Evolutionary conservation across 305 asterid genomes (phyloP).

Genomic region (Lippia alba): DNA sequence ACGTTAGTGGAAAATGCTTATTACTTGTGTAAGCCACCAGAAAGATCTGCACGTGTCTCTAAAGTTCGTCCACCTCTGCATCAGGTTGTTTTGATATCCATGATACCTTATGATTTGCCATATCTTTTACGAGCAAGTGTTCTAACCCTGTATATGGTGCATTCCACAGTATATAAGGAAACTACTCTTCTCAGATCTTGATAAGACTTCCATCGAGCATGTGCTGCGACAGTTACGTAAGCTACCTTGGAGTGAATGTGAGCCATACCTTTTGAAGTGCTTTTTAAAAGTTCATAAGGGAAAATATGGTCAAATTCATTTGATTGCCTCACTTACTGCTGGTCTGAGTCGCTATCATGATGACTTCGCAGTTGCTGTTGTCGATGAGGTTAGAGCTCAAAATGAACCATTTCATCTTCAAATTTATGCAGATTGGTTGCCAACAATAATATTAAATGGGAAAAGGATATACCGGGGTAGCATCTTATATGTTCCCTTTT

Average conservation of each 20-base stretch:
- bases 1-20: conserved; percentile 98
- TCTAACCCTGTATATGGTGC: conserved; percentile 38
- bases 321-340: conserved; percentile 97
- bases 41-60: conserved; percentile 97
- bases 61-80: conserved; percentile 96
- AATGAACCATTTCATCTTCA: conserved; percentile 26
- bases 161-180: conserved; percentile 86
- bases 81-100: conserved; percentile 63
- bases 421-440: conserved; percentile 14
- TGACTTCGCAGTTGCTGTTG: conserved; percentile 90
- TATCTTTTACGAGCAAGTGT: conserved; percentile 19
- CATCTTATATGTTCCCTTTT: conserved; percentile 26
- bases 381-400: conserved; percentile 84
- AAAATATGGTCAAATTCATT: conserved; percentile 96
- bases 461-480: conserved; percentile 1
- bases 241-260: conserved; percentile 97
- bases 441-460: conserved; percentile 13
- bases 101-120: conserved; percentile 31
- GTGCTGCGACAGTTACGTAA: conserved; percentile 94
- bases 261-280: conserved; percentile 84
- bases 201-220: conserved; percentile 87
- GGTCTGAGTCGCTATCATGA: conserved; percentile 96
- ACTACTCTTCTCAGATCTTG: conserved; percentile 96
- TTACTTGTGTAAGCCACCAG: conserved; percentile 98
- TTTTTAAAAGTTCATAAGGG: conserved; percentile 99